Percentiles rank a stretch among this genome's conserved stretches.
Evolutionary conservation across 208 protist species (phyloP).

Genomic region (Naegleria gruberi): DNA sequence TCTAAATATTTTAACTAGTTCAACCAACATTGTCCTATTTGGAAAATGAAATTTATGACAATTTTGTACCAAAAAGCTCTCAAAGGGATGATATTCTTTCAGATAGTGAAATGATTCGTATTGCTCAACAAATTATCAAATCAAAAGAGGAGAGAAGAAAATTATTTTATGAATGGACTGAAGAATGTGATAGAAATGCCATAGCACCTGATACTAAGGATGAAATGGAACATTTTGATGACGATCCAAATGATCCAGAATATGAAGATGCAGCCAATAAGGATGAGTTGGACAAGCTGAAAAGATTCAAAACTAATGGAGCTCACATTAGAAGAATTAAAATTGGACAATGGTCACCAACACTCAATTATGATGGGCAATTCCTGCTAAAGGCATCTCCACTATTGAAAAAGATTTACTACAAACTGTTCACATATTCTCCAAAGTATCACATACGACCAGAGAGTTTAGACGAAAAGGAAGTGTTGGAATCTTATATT

Average conservation of each 20-base stretch:
- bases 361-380: not conserved
- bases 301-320: not conserved
- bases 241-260: not conserved
- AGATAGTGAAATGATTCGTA: not conserved
- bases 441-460: not conserved
- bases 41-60: not conserved
- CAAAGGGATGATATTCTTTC: not conserved
- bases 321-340: not conserved
- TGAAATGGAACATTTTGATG: not conserved
- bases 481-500: not conserved
- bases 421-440: not conserved
- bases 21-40: not conserved
- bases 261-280: not conserved
- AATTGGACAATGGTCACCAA: not conserved
- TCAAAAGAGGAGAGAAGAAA: not conserved
- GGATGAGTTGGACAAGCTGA: not conserved
- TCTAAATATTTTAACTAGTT: not conserved
- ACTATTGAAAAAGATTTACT: not conserved
- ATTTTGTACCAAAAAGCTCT: not conserved
- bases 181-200: not conserved
- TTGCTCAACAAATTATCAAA: not conserved
- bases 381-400: not conserved
- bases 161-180: not conserved
- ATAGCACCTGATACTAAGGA: not conserved
- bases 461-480: not conserved